These are phyloP conservation scores for Cerrena zonata DNA, from an alignment of 1,284 basidiomycete genomes.

Conservation along the genomic window DNA sequence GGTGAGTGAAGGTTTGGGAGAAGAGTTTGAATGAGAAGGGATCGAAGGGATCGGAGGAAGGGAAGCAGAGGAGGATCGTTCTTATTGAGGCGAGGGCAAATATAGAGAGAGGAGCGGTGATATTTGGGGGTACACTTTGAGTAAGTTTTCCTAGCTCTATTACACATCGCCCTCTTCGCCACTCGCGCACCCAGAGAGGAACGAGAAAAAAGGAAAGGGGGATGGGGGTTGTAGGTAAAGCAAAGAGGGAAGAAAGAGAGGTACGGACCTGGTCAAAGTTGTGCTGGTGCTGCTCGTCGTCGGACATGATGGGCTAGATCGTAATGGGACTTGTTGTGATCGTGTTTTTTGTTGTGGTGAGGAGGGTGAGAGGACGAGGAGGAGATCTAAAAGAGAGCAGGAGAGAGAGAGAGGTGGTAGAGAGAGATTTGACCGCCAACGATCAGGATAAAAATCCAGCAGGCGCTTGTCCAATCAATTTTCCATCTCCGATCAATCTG, in stretches of 20 bases:
- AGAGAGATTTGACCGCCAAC: constrained; percentile 13
- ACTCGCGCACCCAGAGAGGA: too few species aligned
- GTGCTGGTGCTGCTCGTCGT: constrained; percentile 87
- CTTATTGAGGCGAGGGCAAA: too few species aligned
- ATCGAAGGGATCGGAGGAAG: constrained; percentile 7
- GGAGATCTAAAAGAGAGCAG: constrained; percentile 12
- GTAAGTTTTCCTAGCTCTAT: too few species aligned
- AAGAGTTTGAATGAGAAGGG: constrained; percentile 7
- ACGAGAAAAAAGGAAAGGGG: not conserved
- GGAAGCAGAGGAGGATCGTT: constrained; percentile 8
- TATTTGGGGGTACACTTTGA: too few species aligned
- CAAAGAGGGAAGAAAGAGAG: not conserved
- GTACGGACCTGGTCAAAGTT: constrained; percentile 74
- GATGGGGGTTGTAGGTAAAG: not conserved
- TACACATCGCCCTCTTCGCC: too few species aligned
- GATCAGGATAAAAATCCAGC: not conserved
- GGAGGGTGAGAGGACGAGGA: constrained; percentile 14
- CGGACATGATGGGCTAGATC: constrained; percentile 76
- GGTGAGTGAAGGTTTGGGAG: too few species aligned
- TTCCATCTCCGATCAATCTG: constrained; percentile 26
- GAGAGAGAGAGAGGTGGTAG: constrained; percentile 15
- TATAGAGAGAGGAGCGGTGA: too few species aligned
- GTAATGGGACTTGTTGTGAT: too few species aligned
- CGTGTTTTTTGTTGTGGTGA: too few species aligned
- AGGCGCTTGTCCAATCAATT: constrained; percentile 16